Base-by-base conservation (phyloP, 1,284 basidiomycete species). In the Erythrobasidium hasegawianum region DNA sequence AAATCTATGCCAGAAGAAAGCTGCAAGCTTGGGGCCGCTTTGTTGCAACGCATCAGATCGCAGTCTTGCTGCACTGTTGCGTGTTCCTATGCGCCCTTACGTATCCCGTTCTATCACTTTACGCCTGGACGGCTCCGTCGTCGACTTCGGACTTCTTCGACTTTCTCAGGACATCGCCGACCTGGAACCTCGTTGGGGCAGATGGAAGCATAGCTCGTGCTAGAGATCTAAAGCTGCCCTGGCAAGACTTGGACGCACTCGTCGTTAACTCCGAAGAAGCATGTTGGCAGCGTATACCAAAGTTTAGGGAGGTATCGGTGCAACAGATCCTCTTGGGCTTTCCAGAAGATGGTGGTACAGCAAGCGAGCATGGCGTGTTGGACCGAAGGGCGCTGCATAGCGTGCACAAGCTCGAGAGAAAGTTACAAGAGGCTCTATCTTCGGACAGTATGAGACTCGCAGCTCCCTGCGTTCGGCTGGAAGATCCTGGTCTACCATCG, bases 21-120 rank as follows among this genome's bases (percentile, higher is more conserved):
- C 33, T 65, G 47, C 55, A 57, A 47, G 56, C 33, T 13, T 65
- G 62, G 62, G 62, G 62, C n/a, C 41, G 62, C 14, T 65, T 65
- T 45, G 62, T 65, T 43, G 88, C 89, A 69, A 89, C 87, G 4
- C 89, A 91, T 76, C 90, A 96, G 81, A 94, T 95, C 62, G 86
- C 92, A 59, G 88, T 96, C 39, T 87, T 98, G 73, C 83, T 98
- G 69, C 87, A 96, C 68, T 95, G 91, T 64, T 88, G 89, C 67
- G 83, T 97, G 68, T 90, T 97, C 74, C 97, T 98, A 80, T 95
- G 93, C 53, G 92, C 90, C 45, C 85, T 98, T 57, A 90, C 95
- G 76, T 97, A 93, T 74, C 92, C 92, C 3, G 90, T 91, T 10
- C 83, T 96, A 54, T 86, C 89, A 52, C 83, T 90, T 58, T 93